Percentiles rank a stretch among this genome's conserved stretches.
phyloP scores from a whole-genome alignment of 441 rosid species.

The Flueggea neowawraea region DNA sequence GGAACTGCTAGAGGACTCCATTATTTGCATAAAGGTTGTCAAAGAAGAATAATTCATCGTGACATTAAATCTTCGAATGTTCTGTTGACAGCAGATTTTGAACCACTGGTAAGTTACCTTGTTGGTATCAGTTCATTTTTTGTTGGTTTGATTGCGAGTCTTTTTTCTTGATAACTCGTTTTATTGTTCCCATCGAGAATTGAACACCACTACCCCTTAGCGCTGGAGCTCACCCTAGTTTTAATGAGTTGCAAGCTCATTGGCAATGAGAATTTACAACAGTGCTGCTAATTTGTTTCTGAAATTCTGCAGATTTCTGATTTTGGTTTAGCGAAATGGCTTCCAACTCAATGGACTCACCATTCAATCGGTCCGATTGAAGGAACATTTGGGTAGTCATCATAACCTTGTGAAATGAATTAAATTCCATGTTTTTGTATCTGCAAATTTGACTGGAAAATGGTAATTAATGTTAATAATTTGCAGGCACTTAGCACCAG shows the following conservation, averaged over 20 bases:
- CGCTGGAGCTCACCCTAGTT: too few species aligned
- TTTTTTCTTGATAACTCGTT: too few species aligned
- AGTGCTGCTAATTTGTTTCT: neutral
- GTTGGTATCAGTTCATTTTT: neutral
- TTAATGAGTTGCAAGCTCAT: too few species aligned
- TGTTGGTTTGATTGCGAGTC: too few species aligned
- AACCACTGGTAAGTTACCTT: slow-evolving; percentile 55
- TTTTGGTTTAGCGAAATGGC: slow-evolving; percentile 98
- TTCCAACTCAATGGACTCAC: slow-evolving; percentile 97
- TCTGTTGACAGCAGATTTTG: slow-evolving; percentile 70
- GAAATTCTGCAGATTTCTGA: slow-evolving; percentile 66
- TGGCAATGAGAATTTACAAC: neutral
- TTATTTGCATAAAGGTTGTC: slow-evolving; percentile 90
- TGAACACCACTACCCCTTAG: too few species aligned
- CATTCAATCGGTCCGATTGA: slow-evolving; percentile 98
- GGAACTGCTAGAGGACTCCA: slow-evolving; percentile 87
- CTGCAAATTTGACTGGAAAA: neutral
- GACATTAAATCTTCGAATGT: slow-evolving; percentile 93
- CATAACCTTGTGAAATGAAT: too few species aligned
- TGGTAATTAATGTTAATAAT: neutral
- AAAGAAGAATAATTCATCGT: slow-evolving; percentile 88
- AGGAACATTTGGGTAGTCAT: slow-evolving; percentile 92
- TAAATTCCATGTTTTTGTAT: neutral
- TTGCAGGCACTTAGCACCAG: slow-evolving; percentile 92
- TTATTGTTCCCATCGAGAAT: neutral